Base-by-base conservation (phyloP, 2,329 filamentous ascomycete genomes). In the Pyrenophora teres region DNA sequence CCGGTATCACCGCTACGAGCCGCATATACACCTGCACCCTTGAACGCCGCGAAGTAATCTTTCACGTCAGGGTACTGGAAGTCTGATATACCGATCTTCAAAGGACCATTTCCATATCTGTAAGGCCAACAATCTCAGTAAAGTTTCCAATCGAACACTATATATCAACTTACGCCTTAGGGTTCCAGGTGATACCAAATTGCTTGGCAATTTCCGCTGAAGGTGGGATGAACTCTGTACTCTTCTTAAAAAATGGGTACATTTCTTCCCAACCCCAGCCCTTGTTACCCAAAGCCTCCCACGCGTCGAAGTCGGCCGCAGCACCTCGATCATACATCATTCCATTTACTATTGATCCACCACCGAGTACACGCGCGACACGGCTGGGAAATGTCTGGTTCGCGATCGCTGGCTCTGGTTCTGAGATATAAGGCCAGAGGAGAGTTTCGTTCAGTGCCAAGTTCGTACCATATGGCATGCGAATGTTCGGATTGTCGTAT, bases 211-310 rank as follows among this genome's bases (percentile, higher is more conserved):
- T 50, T 9, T 57, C 49, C 7, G 50, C 37, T n/a, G 65, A 57
- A 0, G 67, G 64, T 21, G 57, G 46, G 15, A 62, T 54, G 10
- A 66, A 63, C n/a, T 64, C 56, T 1, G 66, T 69, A 12, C 59
- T 52, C 53, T 70, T 68, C 39, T 62, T 64, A 54, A 67, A 71
- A 47, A 57, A 70, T 1, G 65, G 61, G 18, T 71, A 59, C 18
- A 81, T 54, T 6, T 74, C 74, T 35, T 81, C 71, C 81, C 81
- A 87, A 1, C 78, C 77, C 84, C 84, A 87, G 3, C 82, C 83
- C 2, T 68, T 50, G 59, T 86, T 87, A 0, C 84, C 84, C 16
- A 87, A 65, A n/a, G 74, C 70, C 46, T 78, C 80, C 84, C 84
- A 87, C 2, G 77, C 77, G 64, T 87, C 80, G 46, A 74, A 76